Evolutionary conservation across 768 basidiomycete genomes (phyloP), one percentile per base, ranked within the genome.

Genomic region (Phylloporus arenicola): DNA sequence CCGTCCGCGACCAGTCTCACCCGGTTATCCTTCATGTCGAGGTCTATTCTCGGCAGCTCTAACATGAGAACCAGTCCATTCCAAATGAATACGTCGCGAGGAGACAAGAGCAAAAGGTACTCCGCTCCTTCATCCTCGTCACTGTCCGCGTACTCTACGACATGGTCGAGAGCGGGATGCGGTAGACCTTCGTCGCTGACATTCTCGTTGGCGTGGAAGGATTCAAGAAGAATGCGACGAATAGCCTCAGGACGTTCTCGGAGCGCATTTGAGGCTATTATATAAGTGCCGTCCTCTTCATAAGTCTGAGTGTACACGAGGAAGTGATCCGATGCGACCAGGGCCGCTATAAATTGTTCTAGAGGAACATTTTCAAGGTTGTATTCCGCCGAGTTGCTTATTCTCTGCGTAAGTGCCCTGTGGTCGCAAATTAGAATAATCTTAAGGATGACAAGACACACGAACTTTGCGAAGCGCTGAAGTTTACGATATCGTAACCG

Each of bases 361-460:
- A 94, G 72, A 38, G 84, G 75, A 33, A 85, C 71, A 48, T 81
- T 75, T 51, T 91, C 87, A 29, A 97, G 75, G 52, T 75, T 80
- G 61, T 94, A 97, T 65, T 96, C 93, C 1, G 92, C 88, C 6
- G 93, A 89, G 67, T 94, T 96, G 61, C 88, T 88, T 72, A 94
- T 94, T 42, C 91, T 82, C 58, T 92, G 89, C 0, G 88, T 86
- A 40, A 87, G 72, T 4, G 80, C 81, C 54, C 85, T 87, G 41
- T 10, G 51, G 16, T 52, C 22, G 31, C 37, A 34, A 43, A 33
- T 43, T 40, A 58, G 52, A 43, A 47, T 43, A 12, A 25, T 45
- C 39, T 39, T 43, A 19, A 33, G 29, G 35, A 19, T 24, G 22
- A 20, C n/a, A 17, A 24, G 20, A 44, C 6, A 29, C 19, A 53